phyloP scores from a whole-genome alignment of 352 stramenopile species.

The Phytophthora pluvialis region DNA sequence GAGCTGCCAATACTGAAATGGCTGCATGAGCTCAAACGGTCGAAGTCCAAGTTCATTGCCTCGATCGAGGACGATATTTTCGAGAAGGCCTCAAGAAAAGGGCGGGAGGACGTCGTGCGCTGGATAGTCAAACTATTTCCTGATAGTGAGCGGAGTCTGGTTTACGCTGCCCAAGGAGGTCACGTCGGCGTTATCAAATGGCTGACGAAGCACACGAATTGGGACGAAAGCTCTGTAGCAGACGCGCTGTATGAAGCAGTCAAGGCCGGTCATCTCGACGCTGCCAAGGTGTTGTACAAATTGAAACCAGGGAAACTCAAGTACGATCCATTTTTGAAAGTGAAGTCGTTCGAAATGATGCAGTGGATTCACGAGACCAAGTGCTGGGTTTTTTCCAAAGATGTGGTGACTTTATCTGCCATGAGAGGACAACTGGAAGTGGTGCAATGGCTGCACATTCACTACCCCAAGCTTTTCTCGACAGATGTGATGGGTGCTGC shows the following conservation, averaged over 20 bases:
- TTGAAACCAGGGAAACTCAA: neutral
- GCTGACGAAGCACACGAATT: neutral
- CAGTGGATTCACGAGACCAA: conserved; percentile 16
- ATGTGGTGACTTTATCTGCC: neutral
- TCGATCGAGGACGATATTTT: neutral
- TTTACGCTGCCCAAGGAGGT: neutral
- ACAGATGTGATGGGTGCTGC: neutral
- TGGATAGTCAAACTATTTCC: neutral
- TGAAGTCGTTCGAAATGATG: neutral
- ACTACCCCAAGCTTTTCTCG: conserved; percentile 5
- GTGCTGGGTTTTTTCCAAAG: neutral
- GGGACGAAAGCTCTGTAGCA: neutral
- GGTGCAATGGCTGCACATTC: conserved; percentile 8
- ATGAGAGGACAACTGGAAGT: neutral
- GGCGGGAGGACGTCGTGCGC: neutral
- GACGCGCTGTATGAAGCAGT: neutral
- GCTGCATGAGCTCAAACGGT: neutral
- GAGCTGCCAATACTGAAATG: neutral
- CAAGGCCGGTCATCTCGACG: neutral
- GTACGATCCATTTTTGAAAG: neutral
- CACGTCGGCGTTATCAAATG: neutral
- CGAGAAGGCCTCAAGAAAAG: neutral
- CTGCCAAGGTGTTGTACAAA: neutral
- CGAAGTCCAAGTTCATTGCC: neutral
- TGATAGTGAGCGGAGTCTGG: neutral